Percentiles rank a stretch among this genome's conserved stretches.
phyloP scores from a whole-genome alignment of 805 yeast species.

The Middelhovenomyces tepae region DNA sequence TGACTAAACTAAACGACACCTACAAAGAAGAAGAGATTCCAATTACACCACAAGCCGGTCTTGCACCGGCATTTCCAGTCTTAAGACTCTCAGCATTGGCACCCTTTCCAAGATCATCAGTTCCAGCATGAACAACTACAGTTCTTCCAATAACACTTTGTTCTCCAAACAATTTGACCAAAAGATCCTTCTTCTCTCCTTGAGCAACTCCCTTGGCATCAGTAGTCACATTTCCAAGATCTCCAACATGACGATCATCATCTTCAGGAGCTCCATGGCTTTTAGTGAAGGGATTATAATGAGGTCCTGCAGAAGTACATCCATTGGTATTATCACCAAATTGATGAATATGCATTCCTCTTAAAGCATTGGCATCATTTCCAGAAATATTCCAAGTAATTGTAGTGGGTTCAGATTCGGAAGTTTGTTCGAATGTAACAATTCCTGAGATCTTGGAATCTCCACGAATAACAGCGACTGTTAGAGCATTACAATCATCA shows the following conservation, averaged over 20 bases:
- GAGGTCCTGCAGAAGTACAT: constrained; percentile 97
- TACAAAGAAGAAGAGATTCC: constrained; percentile 62
- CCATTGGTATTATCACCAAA: constrained; percentile 99
- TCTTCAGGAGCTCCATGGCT: constrained; percentile 86
- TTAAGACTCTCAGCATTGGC: constrained; percentile 83
- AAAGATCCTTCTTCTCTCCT: constrained; percentile 72
- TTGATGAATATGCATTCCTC: constrained; percentile 97
- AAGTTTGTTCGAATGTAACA: constrained; percentile 76
- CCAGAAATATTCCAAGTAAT: constrained; percentile 85
- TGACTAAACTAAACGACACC: too few species aligned
- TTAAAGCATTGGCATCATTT: constrained; percentile 74
- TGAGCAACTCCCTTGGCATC: constrained; percentile 85
- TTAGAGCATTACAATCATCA: background rate
- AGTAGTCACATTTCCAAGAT: constrained; percentile 87
- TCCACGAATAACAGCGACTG: constrained; percentile 94
- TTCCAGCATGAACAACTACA: constrained; percentile 87
- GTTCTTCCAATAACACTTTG: constrained; percentile 90
- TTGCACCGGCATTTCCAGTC: constrained; percentile 97
- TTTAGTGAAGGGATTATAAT: constrained; percentile 84
- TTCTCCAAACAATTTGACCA: constrained; percentile 77
- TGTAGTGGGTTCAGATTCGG: constrained; percentile 76
- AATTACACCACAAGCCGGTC: constrained; percentile 98
- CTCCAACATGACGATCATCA: constrained; percentile 74
- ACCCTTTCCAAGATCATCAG: constrained; percentile 92
- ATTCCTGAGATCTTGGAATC: constrained; percentile 83